Base-by-base conservation (phyloP, 495 filamentous ascomycete species). In the Hypoxylon intermedium region DNA sequence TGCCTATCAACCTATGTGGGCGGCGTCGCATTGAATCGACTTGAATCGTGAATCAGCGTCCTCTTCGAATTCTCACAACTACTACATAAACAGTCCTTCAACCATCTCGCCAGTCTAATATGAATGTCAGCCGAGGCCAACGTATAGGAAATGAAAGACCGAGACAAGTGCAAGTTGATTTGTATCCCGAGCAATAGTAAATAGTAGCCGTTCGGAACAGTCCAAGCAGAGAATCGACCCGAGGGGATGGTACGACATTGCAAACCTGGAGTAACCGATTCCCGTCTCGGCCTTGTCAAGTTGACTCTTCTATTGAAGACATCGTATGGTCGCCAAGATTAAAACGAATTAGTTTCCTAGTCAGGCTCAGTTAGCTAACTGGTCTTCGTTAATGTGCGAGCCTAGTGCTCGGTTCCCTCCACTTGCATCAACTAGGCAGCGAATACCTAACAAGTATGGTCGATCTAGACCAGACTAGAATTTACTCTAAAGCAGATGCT, bases 401-500 rank as follows among this genome's bases (percentile, higher is more conserved):
- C 18, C 30, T 18, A 16, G 47, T 42, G 13, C 50, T 52, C 41
- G 47, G 46, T 41, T 23, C 36, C 42, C 41, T 34, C 48, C 38
- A 18, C 53, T 53, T 57, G 58, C 40, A 40, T n/a, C 5, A 23
- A 53, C 60, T 63, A 63, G 30, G 34, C 37, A 13, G 33, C n/a
- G 3, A 36, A 36, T 36, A 36, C 26, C 26, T 30, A 30, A 30
- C 33, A 36, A 13, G 1, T 3, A 12, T 38, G 43, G 28, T 34
- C 42, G 30, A 42, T 63, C 38, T 18, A 37, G 24, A 48, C 24
- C 34, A 11, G 26, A 23, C 50, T 48, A 46, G 52, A 31, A 54
- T 16, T n/a, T n/a, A n/a, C n/a, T n/a, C n/a, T n/a, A n/a, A n/a
- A n/a, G n/a, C n/a, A n/a, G n/a, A n/a, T n/a, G n/a, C n/a, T n/a